Conservation (phyloP, 2,329 filamentous ascomycete genomes). For the Botryosphaeria dothidea region DNA sequence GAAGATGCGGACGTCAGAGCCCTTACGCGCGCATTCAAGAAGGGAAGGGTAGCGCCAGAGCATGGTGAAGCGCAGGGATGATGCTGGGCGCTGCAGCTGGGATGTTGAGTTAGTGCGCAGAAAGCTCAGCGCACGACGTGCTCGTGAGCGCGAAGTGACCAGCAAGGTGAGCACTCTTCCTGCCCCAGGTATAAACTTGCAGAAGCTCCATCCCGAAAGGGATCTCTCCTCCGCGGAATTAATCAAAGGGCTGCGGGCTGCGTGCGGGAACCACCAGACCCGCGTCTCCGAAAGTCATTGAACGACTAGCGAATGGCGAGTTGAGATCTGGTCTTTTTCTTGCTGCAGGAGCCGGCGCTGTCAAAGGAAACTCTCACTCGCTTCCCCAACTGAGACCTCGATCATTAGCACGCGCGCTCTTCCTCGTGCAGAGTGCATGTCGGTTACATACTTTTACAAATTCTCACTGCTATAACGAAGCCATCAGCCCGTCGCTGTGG, state of each 20-base stretch:
- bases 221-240: conserved; percentile 9
- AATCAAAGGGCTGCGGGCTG: background rate
- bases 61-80: background rate
- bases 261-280: background rate
- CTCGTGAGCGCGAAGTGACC: background rate
- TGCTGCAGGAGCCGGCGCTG: background rate
- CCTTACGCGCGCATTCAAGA: background rate
- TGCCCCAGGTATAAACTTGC: background rate
- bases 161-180: conserved; percentile 1
- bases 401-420: background rate
- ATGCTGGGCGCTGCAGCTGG: background rate
- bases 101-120: background rate
- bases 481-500: background rate
- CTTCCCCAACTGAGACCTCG: background rate
- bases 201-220: background rate
- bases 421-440: background rate
- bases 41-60: background rate
- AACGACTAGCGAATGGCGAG: background rate
- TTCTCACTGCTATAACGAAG: background rate
- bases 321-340: background rate
- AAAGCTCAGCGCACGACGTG: background rate
- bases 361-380: background rate
- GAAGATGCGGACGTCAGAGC: background rate
- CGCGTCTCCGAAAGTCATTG: background rate
- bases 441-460: background rate